Evolutionary conservation across 2,329 filamentous ascomycete genomes (phyloP).

Genomic region (Thyridium curvatum): DNA sequence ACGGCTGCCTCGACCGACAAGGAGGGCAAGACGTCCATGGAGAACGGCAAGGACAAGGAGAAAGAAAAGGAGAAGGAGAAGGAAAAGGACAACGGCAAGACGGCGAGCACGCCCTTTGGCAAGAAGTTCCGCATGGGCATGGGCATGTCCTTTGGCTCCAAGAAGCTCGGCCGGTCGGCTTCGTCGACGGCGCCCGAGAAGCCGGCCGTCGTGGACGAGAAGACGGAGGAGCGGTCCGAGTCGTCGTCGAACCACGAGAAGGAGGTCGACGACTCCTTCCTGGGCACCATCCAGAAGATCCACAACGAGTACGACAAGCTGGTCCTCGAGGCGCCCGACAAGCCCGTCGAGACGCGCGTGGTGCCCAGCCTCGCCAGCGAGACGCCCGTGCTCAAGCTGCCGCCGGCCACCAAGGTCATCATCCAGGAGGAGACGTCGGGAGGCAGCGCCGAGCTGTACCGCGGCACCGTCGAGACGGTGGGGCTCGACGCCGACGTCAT

Average conservation of each 20-base stretch:
- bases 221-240: slow-evolving; percentile 63
- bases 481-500: slow-evolving; percentile 74
- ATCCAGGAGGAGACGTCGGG: slow-evolving; percentile 64
- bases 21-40: slow-evolving; percentile 43
- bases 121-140: slow-evolving; percentile 78
- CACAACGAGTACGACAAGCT: slow-evolving; percentile 67
- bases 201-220: slow-evolving; percentile 68
- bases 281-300: slow-evolving; percentile 67
- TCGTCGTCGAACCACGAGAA: slow-evolving; percentile 61
- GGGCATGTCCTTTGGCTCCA: slow-evolving; percentile 62
- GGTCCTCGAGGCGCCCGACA: slow-evolving; percentile 46
- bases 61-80: slow-evolving; percentile 40
- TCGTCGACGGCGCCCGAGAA: slow-evolving; percentile 65
- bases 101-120: slow-evolving; percentile 60
- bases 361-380: slow-evolving; percentile 66
- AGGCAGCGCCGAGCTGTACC: slow-evolving; percentile 77
- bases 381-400: slow-evolving; percentile 67
- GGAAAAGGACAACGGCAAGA: slow-evolving; percentile 46
- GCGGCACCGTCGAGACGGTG: slow-evolving; percentile 76
- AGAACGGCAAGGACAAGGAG: slow-evolving; percentile 36
- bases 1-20: slow-evolving; percentile 30
- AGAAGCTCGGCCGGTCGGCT: slow-evolving; percentile 70
- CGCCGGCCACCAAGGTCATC: slow-evolving; percentile 59
- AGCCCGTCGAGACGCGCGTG: slow-evolving; percentile 54
- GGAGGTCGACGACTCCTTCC: slow-evolving; percentile 69